A percentile compares a stretch with the other conserved stretches of the same genome.
These are phyloP conservation scores for Aulographum hederae DNA, from an alignment of 2,329 filamentous ascomycete species.

Conservation along the genomic window DNA sequence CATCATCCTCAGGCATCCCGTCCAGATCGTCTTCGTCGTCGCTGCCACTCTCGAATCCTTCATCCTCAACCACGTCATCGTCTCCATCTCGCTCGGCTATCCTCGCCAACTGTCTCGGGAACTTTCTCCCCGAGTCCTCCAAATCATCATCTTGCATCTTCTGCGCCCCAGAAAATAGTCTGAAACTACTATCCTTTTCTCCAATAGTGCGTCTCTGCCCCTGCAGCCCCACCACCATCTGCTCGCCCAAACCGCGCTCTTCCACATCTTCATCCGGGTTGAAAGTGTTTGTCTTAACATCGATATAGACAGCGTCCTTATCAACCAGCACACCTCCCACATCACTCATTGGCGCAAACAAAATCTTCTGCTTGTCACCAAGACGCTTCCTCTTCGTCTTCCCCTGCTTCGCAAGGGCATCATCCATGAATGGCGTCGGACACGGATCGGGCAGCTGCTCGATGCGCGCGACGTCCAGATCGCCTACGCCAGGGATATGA, in stretches of 20 bases:
- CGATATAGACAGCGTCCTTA: conserved; percentile 88
- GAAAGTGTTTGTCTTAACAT: conserved; percentile 56
- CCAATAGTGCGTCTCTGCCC: conserved; percentile 66
- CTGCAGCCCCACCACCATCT: conserved; percentile 82
- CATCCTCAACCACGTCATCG: conserved; percentile 29
- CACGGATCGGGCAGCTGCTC: conserved; percentile 87
- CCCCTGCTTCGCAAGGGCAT: conserved; percentile 69
- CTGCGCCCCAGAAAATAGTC: conserved; percentile 66
- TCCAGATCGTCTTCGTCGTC: conserved; percentile 32
- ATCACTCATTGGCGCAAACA: conserved; percentile 97
- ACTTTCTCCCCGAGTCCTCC: conserved; percentile 17
- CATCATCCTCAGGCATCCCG: conserved; percentile 28
- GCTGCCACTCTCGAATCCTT: conserved; percentile 26
- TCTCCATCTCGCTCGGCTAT: conserved; percentile 8
- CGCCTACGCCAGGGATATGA: conserved; percentile 82
- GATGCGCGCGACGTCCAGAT: conserved; percentile 66
- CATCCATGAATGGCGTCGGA: conserved; percentile 80
- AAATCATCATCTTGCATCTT: conserved; percentile 39
- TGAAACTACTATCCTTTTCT: conserved; percentile 63
- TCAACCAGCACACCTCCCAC: conserved; percentile 91
- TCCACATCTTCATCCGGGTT: conserved; percentile 35
- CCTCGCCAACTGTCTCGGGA: background rate
- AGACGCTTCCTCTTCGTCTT: conserved; percentile 65
- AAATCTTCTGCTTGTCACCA: conserved; percentile 89
- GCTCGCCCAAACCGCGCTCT: conserved; percentile 82